Base-by-base conservation (phyloP, 805 yeast species). In the Nakazawaea laoshanensis region DNA sequence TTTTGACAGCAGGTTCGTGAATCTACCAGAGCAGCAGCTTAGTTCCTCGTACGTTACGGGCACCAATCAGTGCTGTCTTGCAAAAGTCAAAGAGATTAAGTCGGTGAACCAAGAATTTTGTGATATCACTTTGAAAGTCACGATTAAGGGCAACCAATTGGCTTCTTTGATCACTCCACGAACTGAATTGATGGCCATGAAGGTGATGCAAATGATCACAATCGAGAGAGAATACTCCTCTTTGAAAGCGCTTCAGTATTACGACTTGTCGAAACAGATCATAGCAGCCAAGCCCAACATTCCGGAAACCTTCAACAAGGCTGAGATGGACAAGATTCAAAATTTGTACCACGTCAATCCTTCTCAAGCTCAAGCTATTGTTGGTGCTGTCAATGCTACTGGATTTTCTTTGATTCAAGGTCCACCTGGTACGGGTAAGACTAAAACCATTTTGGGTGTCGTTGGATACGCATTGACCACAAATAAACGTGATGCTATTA, bases 391-490 rank as follows among this genome's bases (percentile, higher is more conserved):
- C 19, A 53, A 63, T 16, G 62, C 70, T 7, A 12, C 30, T 7
- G 99, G 98, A 0, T 86, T 92, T 49, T 78, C 94, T 0, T 63
- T 92, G 33, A 88, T 92, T 53, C 98, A 92, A 58, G 99, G 96
- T 37, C 99, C 99, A 0, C 99, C 99, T 0, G 99, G 99, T 55
- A 89, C 97, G 0, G 99, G 99, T 63, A 92, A 92, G 53, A 94
- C 99, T 1, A 94, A 89, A 52, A 92, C 99, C 0, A 92, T 94
- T 57, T 53, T 92, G 28, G 96, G 96, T 16, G 78, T 89, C 31
- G 72, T 89, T 20, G 96, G 96, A 0, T 74, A 86, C 35, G 74
- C 77, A 39, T 53, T 83, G 27, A 68, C 84, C 0, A 41, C 52
- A 17, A 8, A 27, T 5, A 29, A 14, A 16, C n/a, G 7, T 8